These are phyloP conservation scores for Senecio squalidus DNA, from an alignment of 140 eudicot genomes.

Conservation along the genomic window DNA sequence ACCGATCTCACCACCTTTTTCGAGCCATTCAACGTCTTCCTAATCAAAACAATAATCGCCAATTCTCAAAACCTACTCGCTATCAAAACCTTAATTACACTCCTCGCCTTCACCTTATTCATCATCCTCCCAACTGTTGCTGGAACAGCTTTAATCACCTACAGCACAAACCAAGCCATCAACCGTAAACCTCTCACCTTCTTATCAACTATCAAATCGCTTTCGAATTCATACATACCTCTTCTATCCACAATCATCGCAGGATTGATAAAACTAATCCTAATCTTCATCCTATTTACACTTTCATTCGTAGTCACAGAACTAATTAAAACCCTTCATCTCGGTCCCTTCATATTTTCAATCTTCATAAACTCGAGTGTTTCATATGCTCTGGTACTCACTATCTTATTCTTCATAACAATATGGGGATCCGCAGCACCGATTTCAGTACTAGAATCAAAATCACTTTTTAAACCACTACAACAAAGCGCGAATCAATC, in stretches of 20 bases:
- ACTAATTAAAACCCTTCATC: background rate
- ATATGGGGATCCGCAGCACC: conserved; percentile 8
- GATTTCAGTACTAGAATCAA: conserved; percentile 8
- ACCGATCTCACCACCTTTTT: background rate
- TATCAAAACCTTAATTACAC: background rate
- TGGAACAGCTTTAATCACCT: conserved; percentile 11
- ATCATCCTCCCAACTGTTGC: background rate
- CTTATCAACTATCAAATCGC: conserved; percentile 13
- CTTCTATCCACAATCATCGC: conserved; percentile 6
- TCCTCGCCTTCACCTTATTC: background rate
- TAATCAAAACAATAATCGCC: conserved; percentile 4
- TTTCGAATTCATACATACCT: background rate
- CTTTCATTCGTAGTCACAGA: conserved; percentile 1
- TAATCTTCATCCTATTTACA: background rate
- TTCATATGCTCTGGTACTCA: background rate
- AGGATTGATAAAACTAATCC: background rate
- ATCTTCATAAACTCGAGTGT: background rate
- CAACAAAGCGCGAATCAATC: conserved; percentile 9
- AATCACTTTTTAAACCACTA: conserved; percentile 10
- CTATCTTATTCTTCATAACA: background rate
- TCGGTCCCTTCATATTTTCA: background rate
- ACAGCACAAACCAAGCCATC: conserved; percentile 10
- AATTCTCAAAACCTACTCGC: background rate
- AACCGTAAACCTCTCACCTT: conserved; percentile 4
- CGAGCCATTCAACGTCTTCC: background rate